Base-by-base conservation (phyloP, 805 yeast species). In the Lipomyces yamanashiensis region DNA sequence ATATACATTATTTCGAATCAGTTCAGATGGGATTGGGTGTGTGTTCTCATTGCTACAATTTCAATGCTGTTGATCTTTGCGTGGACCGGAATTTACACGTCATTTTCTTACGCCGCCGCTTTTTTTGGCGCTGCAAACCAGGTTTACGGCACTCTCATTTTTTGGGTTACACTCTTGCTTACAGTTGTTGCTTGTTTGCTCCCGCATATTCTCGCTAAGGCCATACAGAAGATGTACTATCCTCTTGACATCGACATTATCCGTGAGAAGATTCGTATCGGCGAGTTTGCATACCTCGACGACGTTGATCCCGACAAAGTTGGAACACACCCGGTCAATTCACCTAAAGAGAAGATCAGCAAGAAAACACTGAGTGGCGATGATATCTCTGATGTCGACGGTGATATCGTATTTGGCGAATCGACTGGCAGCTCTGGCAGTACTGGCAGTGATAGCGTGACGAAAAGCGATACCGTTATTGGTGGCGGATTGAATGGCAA, bases 81-180 rank as follows among this genome's bases (percentile, higher is more conserved):
- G 72, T 89, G 96, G 96, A 84, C 90, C 3, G 92, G 93, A n/a
- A 83, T 86, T 23, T 89, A 92, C 87, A 83, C 91, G 37, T 75
- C 85, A 3, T 74, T 82, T 34, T 66, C 76, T 1, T 75, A 78
- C 61, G 81, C 89, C 8, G 80, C 79, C 10, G 89, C 85, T 70
- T 87, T 86, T 70, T 89, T 84, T 75, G 80, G 82, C 63, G 84
- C 88, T 28, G 95, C 89, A 1, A 74, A 84, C 1, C 84, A 86
- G 70, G 80, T 82, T 40, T 85, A 85, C 68, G 90, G 92, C 19
- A 76, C 86, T 6, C 77, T 81, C 40, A 72, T 83, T 5, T 87
- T 85, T 72, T 89, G 96, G 96, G 84, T 86, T 50, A 79, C 82
- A 63, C 74, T 84, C 15, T 80, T 87, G 62, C 75, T 87, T 43